These are phyloP conservation scores for Magnolia kwangsiensis DNA, from an alignment of 164 flowering plant genomes.

Conservation along the genomic window DNA sequence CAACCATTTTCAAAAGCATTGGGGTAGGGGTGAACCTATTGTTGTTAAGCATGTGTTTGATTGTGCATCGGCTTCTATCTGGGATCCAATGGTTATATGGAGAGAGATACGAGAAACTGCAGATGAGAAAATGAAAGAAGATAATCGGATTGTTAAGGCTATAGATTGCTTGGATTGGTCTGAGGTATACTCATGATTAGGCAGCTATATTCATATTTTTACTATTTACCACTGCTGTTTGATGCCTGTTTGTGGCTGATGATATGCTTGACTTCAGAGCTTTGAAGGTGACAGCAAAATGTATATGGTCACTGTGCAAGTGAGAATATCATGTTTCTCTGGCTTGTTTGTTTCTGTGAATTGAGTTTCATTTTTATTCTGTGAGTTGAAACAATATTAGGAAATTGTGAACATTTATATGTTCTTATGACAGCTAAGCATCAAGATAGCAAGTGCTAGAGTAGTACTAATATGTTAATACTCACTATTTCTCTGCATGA, in stretches of 20 bases:
- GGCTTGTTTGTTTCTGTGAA: background rate
- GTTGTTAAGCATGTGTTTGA: conserved; percentile 65
- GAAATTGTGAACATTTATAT: too few species aligned
- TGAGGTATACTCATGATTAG: conserved; percentile 51
- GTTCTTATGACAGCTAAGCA: too few species aligned
- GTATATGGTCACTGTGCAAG: background rate
- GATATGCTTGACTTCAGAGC: background rate
- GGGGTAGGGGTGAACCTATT: conserved; percentile 79
- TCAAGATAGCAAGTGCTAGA: too few species aligned
- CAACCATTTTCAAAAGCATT: conserved; percentile 61
- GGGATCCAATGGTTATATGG: conserved; percentile 85
- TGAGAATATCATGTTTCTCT: background rate
- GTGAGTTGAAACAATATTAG: too few species aligned
- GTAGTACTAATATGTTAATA: too few species aligned
- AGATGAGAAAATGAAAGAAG: conserved; percentile 61
- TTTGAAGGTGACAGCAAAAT: background rate
- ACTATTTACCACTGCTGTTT: background rate
- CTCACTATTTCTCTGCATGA: too few species aligned
- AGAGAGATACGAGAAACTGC: conserved; percentile 63
- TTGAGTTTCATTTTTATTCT: background rate
- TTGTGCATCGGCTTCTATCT: conserved; percentile 43
- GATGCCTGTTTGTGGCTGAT: background rate
- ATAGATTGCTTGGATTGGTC: conserved; percentile 67
- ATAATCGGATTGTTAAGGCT: conserved; percentile 60
- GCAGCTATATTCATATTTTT: background rate